Percentiles rank a stretch among this genome's conserved stretches.
Conservation (phyloP, 768 basidiomycete genomes). For the Rhizopogon vinicolor region DNA sequence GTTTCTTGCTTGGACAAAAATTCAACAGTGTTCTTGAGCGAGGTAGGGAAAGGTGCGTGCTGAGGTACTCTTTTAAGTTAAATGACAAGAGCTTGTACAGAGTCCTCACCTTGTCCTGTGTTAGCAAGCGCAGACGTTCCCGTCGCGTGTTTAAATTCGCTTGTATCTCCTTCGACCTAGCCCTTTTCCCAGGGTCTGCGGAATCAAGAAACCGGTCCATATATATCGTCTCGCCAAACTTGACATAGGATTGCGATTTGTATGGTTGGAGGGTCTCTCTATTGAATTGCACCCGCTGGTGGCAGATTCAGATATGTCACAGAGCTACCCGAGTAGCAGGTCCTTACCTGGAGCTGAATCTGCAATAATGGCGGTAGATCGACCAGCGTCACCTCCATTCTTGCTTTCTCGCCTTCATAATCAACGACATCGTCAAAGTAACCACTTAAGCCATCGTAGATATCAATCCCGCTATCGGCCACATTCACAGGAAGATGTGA, state of each 20-base stretch:
- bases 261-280: constrained; percentile 86
- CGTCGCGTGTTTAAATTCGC: constrained; percentile 57
- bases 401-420: constrained; percentile 79
- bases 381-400: constrained; percentile 83
- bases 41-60: constrained; percentile 57
- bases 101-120: constrained; percentile 62
- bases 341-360: constrained; percentile 86
- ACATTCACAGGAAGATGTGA: constrained; percentile 95
- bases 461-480: constrained; percentile 79
- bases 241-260: constrained; percentile 95
- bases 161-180: constrained; percentile 66
- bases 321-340: not conserved
- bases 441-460: constrained; percentile 89
- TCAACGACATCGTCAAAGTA: constrained; percentile 91
- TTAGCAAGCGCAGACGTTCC: constrained; percentile 62
- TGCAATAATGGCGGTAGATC: constrained; percentile 89
- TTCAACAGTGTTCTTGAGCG: constrained; percentile 49
- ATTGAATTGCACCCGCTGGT: constrained; percentile 90
- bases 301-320: constrained; percentile 6
- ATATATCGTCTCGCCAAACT: constrained; percentile 80
- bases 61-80: constrained; percentile 20
- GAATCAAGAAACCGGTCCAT: constrained; percentile 91
- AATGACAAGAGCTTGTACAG: not conserved
- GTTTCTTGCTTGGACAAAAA: constrained; percentile 53
- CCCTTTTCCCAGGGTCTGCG: constrained; percentile 67